Evolutionary conservation across 495 filamentous ascomycete genomes (phyloP).

Genomic region (Stereocaulon alpinum): DNA sequence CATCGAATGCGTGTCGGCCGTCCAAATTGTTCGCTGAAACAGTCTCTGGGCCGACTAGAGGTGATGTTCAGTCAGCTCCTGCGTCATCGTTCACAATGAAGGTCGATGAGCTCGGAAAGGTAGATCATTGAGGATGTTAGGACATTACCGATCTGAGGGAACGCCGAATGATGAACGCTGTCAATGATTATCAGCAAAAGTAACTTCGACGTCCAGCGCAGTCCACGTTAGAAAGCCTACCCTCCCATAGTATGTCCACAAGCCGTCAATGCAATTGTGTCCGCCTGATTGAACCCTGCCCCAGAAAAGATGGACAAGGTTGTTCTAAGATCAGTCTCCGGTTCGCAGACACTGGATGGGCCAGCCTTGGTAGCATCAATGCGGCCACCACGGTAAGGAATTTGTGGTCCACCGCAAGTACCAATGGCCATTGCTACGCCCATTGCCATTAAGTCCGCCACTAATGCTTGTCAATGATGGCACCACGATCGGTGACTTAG

Average conservation of each 20-base stretch:
- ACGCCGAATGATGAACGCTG: conserved; percentile 43
- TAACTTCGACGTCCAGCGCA: neutral
- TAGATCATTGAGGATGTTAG: neutral
- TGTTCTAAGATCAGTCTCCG: conserved; percentile 41
- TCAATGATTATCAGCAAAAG: neutral
- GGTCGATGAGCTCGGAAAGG: no score
- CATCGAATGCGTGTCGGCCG: conserved; percentile 31
- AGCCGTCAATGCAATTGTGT: conserved; percentile 51
- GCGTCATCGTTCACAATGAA: neutral
- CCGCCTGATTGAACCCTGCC: conserved; percentile 43
- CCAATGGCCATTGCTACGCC: conserved; percentile 47
- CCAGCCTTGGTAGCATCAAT: conserved; percentile 43
- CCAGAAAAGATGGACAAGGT: conserved; percentile 45
- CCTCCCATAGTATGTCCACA: conserved; percentile 54
- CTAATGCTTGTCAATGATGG: neutral
- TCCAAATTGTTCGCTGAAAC: conserved; percentile 35
- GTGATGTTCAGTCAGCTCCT: neutral
- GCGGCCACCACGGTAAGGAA: conserved; percentile 45
- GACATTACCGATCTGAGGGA: conserved; percentile 39
- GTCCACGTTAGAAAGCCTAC: neutral
- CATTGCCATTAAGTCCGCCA: conserved; percentile 47
- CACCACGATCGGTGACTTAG: neutral
- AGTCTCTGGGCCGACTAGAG: conserved; percentile 28
- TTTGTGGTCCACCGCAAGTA: conserved; percentile 45
- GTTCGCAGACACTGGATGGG: conserved; percentile 44